Evolutionary conservation across 768 basidiomycete genomes (phyloP), one percentile per base, ranked within the genome.

Genomic region (Paxillus involutus): DNA sequence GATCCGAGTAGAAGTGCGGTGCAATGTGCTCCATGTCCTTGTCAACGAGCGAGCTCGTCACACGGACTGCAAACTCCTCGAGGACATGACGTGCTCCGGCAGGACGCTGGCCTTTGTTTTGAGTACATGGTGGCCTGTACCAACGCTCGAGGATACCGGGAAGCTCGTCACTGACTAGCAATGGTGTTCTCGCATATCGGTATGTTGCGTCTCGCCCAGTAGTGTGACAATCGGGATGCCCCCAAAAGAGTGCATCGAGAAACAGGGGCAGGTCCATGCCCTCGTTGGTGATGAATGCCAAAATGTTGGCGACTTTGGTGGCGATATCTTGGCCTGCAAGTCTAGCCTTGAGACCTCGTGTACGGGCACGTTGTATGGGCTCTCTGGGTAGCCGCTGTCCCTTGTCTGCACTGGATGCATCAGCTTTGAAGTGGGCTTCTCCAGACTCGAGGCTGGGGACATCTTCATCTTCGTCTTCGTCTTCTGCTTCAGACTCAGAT

Each of bases 91-190:
- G 16, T 21, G 64, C 61, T 19, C 63, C 62, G 37, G 33, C 47
- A 33, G 67, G 49, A 5, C 63, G 52, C 14, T 39, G 47, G 16
- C 59, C 57, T 3, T 59, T 60, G 7, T 44, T 44, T 13, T 24
- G 16, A 6, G 32, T 40, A 16, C 68, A 45, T 17, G 69, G 69
- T 11, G 70, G 71, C 30, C 46, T 55, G 16, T 50, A 60, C 65
- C 71, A 72, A 3, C 57, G 62, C 26, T 42, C 19, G 6, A 67
- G 49, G 35, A 67, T 67, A 3, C 47, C 49, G 6, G 60, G 60
- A 2, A 67, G 53, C 44, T 65, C 59, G 0, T 54, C 51, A 41
- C 63, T 66, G 8, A 46, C 39, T 46, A 63, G 55, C 21, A 66
- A 41, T 0, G 51, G 12, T 21, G 61, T 60, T 14, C 61, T 49